Evolutionary conservation across 208 protist genomes (phyloP).

Genomic region (Naegleria fowleri): DNA sequence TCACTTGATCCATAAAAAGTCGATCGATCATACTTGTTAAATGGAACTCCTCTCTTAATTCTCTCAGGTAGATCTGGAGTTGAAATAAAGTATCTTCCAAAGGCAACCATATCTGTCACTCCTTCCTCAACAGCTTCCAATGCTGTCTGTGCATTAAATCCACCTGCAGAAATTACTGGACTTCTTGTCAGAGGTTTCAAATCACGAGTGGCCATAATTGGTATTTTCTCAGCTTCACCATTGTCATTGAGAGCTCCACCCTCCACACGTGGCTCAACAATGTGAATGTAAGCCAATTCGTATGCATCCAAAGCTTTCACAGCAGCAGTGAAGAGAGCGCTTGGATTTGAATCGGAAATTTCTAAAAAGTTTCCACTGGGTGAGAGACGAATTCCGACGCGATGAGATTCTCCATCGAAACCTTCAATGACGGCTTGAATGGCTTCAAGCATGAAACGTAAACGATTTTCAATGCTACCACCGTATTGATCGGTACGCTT

Average conservation of each 20-base stretch:
- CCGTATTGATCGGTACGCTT: conserved; percentile 72
- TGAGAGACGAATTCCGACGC: conserved; percentile 57
- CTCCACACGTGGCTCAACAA: conserved; percentile 30
- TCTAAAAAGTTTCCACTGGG: conserved; percentile 51
- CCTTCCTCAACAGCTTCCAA: not conserved
- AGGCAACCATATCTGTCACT: not conserved
- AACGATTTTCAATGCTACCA: conserved; percentile 65
- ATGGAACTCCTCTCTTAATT: not conserved
- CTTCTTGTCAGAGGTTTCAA: not conserved
- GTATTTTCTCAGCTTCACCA: not conserved
- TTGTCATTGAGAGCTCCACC: not conserved
- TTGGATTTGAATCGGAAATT: conserved; percentile 27
- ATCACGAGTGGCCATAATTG: not conserved
- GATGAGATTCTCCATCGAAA: conserved; percentile 39
- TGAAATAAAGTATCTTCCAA: conserved; percentile 11
- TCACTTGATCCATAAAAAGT: not conserved
- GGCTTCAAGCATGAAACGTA: conserved; percentile 71
- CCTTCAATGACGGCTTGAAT: conserved; percentile 41
- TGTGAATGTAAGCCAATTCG: conserved; percentile 29
- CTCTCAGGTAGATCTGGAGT: not conserved
- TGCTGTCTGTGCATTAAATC: not conserved
- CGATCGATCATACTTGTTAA: not conserved
- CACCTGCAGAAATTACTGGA: not conserved
- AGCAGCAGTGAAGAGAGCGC: conserved; percentile 15
- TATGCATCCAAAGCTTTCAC: not conserved